A percentile compares a stretch with the other conserved stretches of the same genome.
Conservation (phyloP, 1,284 basidiomycete species). For the Rhodofomes roseus region DNA sequence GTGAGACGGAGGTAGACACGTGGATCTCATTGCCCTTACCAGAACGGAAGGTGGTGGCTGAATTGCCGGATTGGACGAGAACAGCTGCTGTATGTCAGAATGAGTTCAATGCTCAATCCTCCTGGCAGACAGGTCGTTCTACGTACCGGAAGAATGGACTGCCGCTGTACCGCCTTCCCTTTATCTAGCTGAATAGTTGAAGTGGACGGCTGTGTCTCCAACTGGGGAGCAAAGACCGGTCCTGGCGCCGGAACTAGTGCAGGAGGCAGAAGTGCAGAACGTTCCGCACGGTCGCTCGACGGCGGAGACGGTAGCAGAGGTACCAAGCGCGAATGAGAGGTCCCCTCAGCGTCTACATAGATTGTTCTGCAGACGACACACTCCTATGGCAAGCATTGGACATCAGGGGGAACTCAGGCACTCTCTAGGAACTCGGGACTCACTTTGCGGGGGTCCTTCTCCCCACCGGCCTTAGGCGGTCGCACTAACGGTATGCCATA, state of each 20-base stretch:
- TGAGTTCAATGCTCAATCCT: background rate
- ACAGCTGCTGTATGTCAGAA: background rate
- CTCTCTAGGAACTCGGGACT: conserved; percentile 11
- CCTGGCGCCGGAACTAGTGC: background rate
- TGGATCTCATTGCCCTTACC: conserved; percentile 5
- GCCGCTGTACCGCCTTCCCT: conserved; percentile 7
- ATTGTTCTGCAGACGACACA: conserved; percentile 70
- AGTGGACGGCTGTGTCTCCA: background rate
- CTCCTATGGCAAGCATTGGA: conserved; percentile 43
- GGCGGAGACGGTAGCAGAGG: conserved; percentile 20
- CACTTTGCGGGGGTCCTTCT: conserved; percentile 64
- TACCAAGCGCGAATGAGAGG: conserved; percentile 46
- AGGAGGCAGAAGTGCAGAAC: background rate
- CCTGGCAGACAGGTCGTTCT: background rate
- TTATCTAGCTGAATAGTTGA: conserved; percentile 1
- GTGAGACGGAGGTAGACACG: conserved; percentile 1
- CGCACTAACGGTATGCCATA: conserved; percentile 73
- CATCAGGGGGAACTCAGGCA: background rate
- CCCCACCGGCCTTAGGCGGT: conserved; percentile 59
- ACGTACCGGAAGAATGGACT: background rate
- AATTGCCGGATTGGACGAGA: background rate
- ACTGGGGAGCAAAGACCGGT: background rate
- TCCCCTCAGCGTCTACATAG: conserved; percentile 54
- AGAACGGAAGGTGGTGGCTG: conserved; percentile 2
- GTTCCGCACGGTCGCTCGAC: background rate